Evolutionary conservation across 129 eudicot species (phyloP).

Genomic region (Helianthus tuberosus): DNA sequence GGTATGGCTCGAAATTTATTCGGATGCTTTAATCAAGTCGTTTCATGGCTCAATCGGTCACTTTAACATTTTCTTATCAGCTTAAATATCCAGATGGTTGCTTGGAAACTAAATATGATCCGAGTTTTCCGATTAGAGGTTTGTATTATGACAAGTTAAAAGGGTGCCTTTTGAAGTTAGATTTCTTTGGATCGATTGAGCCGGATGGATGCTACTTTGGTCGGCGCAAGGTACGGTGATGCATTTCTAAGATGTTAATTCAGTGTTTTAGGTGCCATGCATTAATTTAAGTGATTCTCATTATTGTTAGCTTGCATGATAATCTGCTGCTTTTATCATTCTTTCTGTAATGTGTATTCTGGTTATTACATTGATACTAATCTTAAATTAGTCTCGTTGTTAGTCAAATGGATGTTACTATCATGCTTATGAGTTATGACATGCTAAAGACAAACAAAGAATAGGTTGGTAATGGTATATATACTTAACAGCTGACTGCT

Average conservation of each 20-base stretch:
- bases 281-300: slow-evolving; percentile 6
- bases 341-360: neutral
- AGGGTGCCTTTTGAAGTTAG: slow-evolving; percentile 94
- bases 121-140: slow-evolving; percentile 91
- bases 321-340: neutral
- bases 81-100: slow-evolving; percentile 92
- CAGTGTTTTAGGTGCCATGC: neutral
- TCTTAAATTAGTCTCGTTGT: neutral
- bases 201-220: slow-evolving; percentile 98
- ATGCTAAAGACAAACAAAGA: slow-evolving; percentile 12
- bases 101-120: slow-evolving; percentile 78
- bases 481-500: neutral
- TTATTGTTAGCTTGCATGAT: neutral
- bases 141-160: slow-evolving; percentile 86
- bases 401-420: slow-evolving; percentile 17
- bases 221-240: slow-evolving; percentile 72
- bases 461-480: slow-evolving; percentile 7
- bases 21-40: neutral
- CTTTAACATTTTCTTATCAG: slow-evolving; percentile 42
- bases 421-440: neutral
- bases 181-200: slow-evolving; percentile 98
- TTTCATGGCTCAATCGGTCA: slow-evolving; percentile 9
- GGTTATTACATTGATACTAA: neutral
- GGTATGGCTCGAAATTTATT: slow-evolving; percentile 46
- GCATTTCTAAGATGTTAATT: slow-evolving; percentile 16